Evolutionary conservation across 257 asterid genomes (phyloP).

Genomic region (Ajuga chamaepitys): DNA sequence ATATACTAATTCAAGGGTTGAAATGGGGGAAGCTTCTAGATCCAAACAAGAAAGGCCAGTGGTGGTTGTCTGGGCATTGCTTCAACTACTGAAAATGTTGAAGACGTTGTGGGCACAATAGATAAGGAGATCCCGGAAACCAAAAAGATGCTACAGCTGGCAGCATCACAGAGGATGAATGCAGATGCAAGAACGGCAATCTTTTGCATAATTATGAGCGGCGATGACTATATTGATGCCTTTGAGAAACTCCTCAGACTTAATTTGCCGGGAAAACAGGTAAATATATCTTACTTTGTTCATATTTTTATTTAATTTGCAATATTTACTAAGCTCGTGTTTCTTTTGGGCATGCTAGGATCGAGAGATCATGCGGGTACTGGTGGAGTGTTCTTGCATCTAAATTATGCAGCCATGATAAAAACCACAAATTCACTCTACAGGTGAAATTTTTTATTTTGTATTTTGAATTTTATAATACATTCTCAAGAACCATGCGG

Average conservation of each 20-base stretch:
- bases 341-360: constrained; percentile 41
- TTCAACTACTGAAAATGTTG: constrained; percentile 37
- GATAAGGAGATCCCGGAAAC: constrained; percentile 73
- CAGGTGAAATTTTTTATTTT: constrained; percentile 52
- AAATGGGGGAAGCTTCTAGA: constrained; percentile 88
- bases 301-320: background rate
- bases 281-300: too few species aligned
- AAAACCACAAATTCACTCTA: constrained; percentile 88
- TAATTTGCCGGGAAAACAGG: constrained; percentile 92
- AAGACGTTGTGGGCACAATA: constrained; percentile 64
- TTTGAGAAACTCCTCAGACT: constrained; percentile 84
- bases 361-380: constrained; percentile 90
- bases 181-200: constrained; percentile 87
- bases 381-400: constrained; percentile 90
- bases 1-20: constrained; percentile 61
- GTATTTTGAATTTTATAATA: background rate
- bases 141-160: constrained; percentile 79
- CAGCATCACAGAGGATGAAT: constrained; percentile 90
- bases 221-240: constrained; percentile 86
- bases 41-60: constrained; percentile 86
- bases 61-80: constrained; percentile 84
- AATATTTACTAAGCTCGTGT: background rate
- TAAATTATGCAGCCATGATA: constrained; percentile 80
- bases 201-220: constrained; percentile 86
- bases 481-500: background rate